Percentiles rank a stretch among this genome's conserved stretches.
Evolutionary conservation across 1,284 basidiomycete genomes (phyloP).

Genomic region (Athelia sp.): DNA sequence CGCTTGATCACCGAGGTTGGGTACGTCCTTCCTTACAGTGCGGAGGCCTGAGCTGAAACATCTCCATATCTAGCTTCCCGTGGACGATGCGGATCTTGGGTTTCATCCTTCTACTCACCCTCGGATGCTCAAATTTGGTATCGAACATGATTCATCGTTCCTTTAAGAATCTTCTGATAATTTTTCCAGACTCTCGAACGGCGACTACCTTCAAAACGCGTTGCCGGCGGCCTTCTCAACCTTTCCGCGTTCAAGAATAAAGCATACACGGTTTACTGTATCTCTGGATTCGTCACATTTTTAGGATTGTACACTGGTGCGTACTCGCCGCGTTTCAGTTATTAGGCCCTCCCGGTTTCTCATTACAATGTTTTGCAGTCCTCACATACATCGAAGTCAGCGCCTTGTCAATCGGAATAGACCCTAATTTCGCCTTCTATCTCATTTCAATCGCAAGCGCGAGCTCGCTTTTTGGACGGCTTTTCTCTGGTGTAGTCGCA

Average conservation of each 20-base stretch:
- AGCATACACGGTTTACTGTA: slow-evolving; percentile 38
- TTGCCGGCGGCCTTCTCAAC: slow-evolving; percentile 47
- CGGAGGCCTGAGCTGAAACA: too few species aligned
- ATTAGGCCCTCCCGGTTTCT: too few species aligned
- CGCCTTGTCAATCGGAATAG: slow-evolving; percentile 30
- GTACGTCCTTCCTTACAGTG: too few species aligned
- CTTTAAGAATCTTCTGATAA: too few species aligned
- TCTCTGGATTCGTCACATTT: slow-evolving; percentile 41
- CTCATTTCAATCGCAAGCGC: slow-evolving; percentile 41
- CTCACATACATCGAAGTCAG: slow-evolving; percentile 45
- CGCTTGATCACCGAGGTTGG: background rate
- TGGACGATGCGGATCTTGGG: too few species aligned
- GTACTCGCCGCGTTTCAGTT: slow-evolving; percentile 9
- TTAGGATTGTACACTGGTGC: slow-evolving; percentile 59
- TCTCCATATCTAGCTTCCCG: too few species aligned
- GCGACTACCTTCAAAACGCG: slow-evolving; percentile 43
- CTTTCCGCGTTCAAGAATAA: slow-evolving; percentile 39
- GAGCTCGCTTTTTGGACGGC: slow-evolving; percentile 32
- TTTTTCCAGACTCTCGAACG: background rate
- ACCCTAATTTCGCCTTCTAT: slow-evolving; percentile 34
- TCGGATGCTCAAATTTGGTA: too few species aligned
- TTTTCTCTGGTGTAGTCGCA: slow-evolving; percentile 30
- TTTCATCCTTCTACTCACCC: too few species aligned
- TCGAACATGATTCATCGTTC: too few species aligned
- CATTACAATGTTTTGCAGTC: slow-evolving; percentile 31